phyloP scores from a whole-genome alignment of 2,329 filamentous ascomycete genomes.

The Colletotrichum lini region DNA sequence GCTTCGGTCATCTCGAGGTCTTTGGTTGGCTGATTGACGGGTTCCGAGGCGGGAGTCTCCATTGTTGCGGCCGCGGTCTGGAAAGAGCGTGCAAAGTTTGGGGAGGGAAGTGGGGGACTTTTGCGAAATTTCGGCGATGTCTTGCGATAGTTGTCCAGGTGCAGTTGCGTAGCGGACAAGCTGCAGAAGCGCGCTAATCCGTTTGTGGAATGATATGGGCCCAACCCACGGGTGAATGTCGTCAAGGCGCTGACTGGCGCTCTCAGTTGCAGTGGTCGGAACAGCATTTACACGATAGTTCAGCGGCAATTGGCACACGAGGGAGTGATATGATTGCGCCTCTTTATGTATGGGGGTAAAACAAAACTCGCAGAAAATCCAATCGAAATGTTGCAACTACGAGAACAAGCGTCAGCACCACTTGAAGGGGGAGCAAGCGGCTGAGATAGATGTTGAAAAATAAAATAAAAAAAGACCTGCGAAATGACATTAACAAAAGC shows the following conservation, averaged over 20 bases:
- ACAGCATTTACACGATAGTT: constrained; percentile 9
- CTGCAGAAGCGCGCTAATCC: constrained; percentile 23
- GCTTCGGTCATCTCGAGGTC: constrained; percentile 22
- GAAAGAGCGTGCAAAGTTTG: constrained; percentile 24
- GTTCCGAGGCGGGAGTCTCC: constrained; percentile 11
- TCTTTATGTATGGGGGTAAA: too few species aligned
- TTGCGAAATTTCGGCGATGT: constrained; percentile 38
- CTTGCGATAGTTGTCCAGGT: constrained; percentile 24
- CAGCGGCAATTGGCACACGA: not conserved
- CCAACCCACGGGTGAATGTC: not conserved
- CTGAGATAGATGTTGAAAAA: not conserved
- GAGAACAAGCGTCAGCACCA: not conserved
- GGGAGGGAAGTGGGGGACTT: constrained; percentile 37
- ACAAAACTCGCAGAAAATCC: not conserved
- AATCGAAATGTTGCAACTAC: not conserved
- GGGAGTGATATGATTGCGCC: not conserved
- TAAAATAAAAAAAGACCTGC: not conserved
- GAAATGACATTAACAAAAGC: not conserved
- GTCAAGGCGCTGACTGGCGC: constrained; percentile 10
- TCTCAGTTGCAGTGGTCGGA: constrained; percentile 18
- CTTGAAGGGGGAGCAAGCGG: not conserved
- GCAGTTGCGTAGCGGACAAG: constrained; percentile 20
- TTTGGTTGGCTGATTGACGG: constrained; percentile 7
- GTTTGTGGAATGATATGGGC: constrained; percentile 9
- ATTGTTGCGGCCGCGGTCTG: constrained; percentile 19